Evolutionary conservation across 495 filamentous ascomycete genomes (phyloP).

Genomic region (Tuber umbilicatum): DNA sequence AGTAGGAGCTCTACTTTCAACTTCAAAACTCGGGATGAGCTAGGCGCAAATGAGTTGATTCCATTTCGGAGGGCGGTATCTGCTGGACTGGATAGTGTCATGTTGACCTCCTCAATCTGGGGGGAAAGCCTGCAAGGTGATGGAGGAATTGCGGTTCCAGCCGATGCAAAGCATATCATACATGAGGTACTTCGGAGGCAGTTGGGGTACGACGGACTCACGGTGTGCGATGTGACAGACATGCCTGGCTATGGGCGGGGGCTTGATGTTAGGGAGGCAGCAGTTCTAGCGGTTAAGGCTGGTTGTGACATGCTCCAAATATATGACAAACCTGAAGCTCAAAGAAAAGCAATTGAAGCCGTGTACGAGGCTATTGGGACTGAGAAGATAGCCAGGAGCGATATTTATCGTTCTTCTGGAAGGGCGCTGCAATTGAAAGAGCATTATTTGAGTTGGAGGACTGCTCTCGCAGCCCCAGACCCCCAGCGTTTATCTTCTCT

Average conservation of each 20-base stretch:
- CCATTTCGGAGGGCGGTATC: slow-evolving; percentile 42
- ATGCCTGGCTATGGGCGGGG: slow-evolving; percentile 31
- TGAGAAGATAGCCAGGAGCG: slow-evolving; percentile 25
- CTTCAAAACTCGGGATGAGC: slow-evolving; percentile 34
- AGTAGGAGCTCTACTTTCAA: slow-evolving; percentile 29
- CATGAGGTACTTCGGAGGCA: slow-evolving; percentile 41
- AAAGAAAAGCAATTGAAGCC: slow-evolving; percentile 37
- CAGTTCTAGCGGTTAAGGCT: slow-evolving; percentile 36
- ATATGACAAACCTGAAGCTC: slow-evolving; percentile 26
- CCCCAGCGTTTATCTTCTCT: slow-evolving; percentile 32
- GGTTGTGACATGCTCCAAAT: slow-evolving; percentile 42
- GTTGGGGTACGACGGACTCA: slow-evolving; percentile 42
- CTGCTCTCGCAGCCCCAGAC: slow-evolving; percentile 36
- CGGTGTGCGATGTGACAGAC: slow-evolving; percentile 42
- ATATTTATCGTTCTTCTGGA: slow-evolving; percentile 38
- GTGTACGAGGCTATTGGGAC: slow-evolving; percentile 38
- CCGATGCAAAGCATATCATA: slow-evolving; percentile 39
- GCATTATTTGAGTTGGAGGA: slow-evolving; percentile 42
- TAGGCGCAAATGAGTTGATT: slow-evolving; percentile 40
- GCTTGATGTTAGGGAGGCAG: slow-evolving; percentile 36
- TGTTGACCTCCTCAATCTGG: slow-evolving; percentile 42
- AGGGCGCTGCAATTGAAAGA: slow-evolving; percentile 36
- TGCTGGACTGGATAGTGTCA: slow-evolving; percentile 41
- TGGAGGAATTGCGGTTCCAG: slow-evolving; percentile 14
- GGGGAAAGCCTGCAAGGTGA: slow-evolving; percentile 23